Evolutionary conservation across 2,329 filamentous ascomycete genomes (phyloP), one percentile per base, ranked within the genome.

Genomic region (Bipolaris bicolor): DNA sequence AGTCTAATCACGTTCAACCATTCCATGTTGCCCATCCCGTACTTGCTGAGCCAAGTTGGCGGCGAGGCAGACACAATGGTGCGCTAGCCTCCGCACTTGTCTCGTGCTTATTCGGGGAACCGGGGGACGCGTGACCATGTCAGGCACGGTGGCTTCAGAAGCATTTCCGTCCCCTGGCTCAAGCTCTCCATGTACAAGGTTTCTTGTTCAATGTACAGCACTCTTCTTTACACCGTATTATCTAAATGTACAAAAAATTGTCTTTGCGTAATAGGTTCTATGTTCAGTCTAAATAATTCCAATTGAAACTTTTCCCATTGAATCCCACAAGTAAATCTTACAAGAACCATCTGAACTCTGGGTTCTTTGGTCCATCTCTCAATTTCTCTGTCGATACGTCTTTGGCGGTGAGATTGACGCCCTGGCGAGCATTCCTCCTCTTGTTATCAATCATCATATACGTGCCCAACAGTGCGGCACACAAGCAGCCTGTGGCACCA

Each of bases 401-500:
- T 54, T 69, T 79, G 2, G 86, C 87, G 6, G 77, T 80, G 18
- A 88, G 66, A 26, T 78, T 82, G 3, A 83, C 74, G 0, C 88
- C 88, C 64, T 85, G 83, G 47, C 72, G 79, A 15, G 75, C 72
- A 65, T 91, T 83, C 46, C 88, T 81, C 45, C 84, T 79, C 67
- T 76, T 80, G 67, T 91, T 91, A 67, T 91, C 88, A 33, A 82
- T 71, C 39, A 84, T 77, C 88, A 90, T 91, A 66, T 82, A 91
- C 0, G 77, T 50, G 0, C 87, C 88, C 46, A 90, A 69, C n/a
- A 77, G 57, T 3, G 81, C 74, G 0, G 87, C 84, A 50, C 88
- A 71, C 1, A 84, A 57, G 22, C 83, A 81, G 0, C 88, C 88
- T 0, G 76, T 77, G 0, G 82, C 88, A 0, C 88, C 88, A 77